Percentiles rank a stretch among this genome's conserved stretches.
These are phyloP conservation scores for Trypanosoma lewisi DNA, from an alignment of 208 protist species.

Conservation along the genomic window DNA sequence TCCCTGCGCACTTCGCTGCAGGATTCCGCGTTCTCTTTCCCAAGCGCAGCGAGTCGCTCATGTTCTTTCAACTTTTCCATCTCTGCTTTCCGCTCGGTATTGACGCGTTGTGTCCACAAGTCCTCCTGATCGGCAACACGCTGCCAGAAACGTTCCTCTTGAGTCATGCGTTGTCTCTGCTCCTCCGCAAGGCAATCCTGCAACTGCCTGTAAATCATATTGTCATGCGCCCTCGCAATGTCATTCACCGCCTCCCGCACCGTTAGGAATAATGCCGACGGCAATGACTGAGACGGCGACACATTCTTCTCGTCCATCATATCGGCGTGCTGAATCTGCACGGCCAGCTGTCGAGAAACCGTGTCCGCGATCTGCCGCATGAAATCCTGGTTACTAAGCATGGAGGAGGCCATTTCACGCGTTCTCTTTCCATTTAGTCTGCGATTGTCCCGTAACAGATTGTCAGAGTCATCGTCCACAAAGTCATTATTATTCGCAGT, in stretches of 20 bases:
- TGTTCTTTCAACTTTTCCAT: conserved; percentile 14
- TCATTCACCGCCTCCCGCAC: conserved; percentile 13
- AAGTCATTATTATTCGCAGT: background rate
- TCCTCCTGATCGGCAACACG: conserved; percentile 4
- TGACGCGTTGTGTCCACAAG: conserved; percentile 4
- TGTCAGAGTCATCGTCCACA: background rate
- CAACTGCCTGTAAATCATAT: conserved; percentile 4
- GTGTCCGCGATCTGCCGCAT: conserved; percentile 8
- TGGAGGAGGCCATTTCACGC: background rate
- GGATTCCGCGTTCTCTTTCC: conserved; percentile 14
- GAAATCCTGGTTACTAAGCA: conserved; percentile 16
- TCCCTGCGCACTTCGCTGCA: conserved; percentile 21
- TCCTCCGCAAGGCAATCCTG: conserved; percentile 10
- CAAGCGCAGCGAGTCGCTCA: conserved; percentile 10
- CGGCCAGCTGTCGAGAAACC: conserved; percentile 18
- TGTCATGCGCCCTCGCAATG: conserved; percentile 16
- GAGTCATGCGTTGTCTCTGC: background rate
- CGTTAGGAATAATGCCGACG: conserved; percentile 23
- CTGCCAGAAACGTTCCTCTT: conserved; percentile 9
- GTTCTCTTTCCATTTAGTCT: background rate
- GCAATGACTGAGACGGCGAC: conserved; percentile 2
- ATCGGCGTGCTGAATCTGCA: conserved; percentile 18
- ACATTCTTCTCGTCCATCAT: background rate
- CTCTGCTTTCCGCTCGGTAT: background rate
- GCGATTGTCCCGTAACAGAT: background rate